phyloP scores from a whole-genome alignment of 2,329 filamentous ascomycete genomes.

The Aspergillus tanneri region DNA sequence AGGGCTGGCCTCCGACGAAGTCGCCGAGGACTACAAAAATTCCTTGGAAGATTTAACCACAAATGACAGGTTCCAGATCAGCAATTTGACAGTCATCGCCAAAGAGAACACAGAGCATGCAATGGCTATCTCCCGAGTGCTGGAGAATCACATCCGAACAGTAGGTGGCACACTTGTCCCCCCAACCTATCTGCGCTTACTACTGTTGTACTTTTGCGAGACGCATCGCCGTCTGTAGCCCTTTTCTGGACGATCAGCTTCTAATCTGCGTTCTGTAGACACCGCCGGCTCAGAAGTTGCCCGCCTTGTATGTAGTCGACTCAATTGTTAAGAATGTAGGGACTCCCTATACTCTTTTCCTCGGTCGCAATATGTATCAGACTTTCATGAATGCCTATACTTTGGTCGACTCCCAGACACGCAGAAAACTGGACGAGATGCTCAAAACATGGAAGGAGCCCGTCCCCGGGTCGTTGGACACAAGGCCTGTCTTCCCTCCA shows the following conservation, averaged over 20 bases:
- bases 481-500: constrained; percentile 83
- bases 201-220: constrained; percentile 14
- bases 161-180: constrained; percentile 59
- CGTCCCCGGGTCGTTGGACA: constrained; percentile 87
- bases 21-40: constrained; percentile 91
- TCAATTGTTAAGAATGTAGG: constrained; percentile 99
- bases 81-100: constrained; percentile 94
- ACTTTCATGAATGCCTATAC: constrained; percentile 98
- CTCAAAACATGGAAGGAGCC: constrained; percentile 97
- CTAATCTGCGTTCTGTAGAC: constrained; percentile 60
- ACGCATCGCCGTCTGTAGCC: constrained; percentile 22
- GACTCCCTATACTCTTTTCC: constrained; percentile 93
- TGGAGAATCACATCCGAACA: constrained; percentile 91
- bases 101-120: constrained; percentile 97
- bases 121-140: constrained; percentile 81
- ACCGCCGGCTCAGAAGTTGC: constrained; percentile 82
- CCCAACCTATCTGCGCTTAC: constrained; percentile 11
- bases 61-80: constrained; percentile 94
- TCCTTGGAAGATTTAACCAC: constrained; percentile 86
- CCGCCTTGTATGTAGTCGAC: constrained; percentile 95
- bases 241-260: constrained; percentile 27
- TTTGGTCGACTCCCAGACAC: constrained; percentile 76
- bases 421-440: constrained; percentile 94
- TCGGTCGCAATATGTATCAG: constrained; percentile 84
- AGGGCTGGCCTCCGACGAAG: constrained; percentile 68